Conservation (phyloP, 306 rosid species). For the Argentina anserina region DNA sequence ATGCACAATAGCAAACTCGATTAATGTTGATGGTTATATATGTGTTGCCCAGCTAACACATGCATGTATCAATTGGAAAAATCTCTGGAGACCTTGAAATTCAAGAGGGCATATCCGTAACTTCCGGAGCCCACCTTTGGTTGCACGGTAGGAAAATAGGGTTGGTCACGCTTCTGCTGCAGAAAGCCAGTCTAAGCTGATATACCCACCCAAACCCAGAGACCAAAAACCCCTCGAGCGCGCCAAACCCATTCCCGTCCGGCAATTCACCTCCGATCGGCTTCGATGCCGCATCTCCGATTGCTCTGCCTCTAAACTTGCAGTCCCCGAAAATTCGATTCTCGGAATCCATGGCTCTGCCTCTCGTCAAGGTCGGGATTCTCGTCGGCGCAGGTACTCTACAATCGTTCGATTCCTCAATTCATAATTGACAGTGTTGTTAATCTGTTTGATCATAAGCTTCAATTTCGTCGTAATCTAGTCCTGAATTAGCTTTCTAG, state of each 20-base stretch:
- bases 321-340: background rate
- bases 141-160: conserved; percentile 12
- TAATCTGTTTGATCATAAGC: no score
- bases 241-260: background rate
- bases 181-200: background rate
- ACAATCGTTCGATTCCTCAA: background rate
- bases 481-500: no score
- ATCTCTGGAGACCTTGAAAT: no score
- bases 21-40: no score
- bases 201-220: background rate
- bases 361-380: conserved; percentile 75
- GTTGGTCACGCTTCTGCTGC: background rate
- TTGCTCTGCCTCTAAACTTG: conserved; percentile 7
- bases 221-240: background rate
- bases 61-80: no score
- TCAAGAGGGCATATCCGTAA: background rate
- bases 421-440: background rate
- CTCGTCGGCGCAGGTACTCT: conserved; percentile 88
- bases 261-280: background rate
- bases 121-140: background rate
- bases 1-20: no score
- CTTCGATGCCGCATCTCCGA: conserved; percentile 31
- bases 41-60: no score
- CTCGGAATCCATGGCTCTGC: conserved; percentile 57
- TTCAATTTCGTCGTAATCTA: no score